Evolutionary conservation across 805 yeast species (phyloP).

Genomic region (Torulaspora delbrueckii): DNA sequence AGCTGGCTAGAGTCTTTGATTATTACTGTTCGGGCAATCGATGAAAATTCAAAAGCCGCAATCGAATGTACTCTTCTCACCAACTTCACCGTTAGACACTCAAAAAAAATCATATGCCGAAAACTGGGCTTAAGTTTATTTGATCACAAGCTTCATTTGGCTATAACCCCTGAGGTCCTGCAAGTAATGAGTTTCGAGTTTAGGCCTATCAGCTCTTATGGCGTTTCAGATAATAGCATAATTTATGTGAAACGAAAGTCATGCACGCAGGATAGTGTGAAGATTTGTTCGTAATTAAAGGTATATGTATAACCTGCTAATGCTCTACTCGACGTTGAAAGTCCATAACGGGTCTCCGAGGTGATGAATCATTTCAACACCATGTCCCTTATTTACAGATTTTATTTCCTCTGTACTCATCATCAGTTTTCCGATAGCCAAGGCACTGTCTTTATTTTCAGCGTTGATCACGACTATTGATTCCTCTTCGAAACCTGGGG

Average conservation of each 20-base stretch:
- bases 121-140: slow-evolving; percentile 5
- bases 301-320: not conserved
- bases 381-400: slow-evolving; percentile 77
- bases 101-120: slow-evolving; percentile 22
- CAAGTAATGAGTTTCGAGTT: slow-evolving; percentile 21
- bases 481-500: slow-evolving; percentile 50
- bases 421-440: slow-evolving; percentile 81
- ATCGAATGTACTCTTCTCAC: slow-evolving; percentile 12
- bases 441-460: slow-evolving; percentile 85
- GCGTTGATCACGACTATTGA: slow-evolving; percentile 80
- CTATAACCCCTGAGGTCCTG: slow-evolving; percentile 3
- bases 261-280: not conserved
- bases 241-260: slow-evolving; percentile 9
- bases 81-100: slow-evolving; percentile 20
- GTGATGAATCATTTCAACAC: slow-evolving; percentile 77
- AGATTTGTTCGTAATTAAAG: not conserved
- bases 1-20: slow-evolving; percentile 17
- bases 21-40: slow-evolving; percentile 8
- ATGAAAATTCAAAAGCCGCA: slow-evolving; percentile 1
- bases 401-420: slow-evolving; percentile 91
- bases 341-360: slow-evolving; percentile 89
- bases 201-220: slow-evolving; percentile 16
- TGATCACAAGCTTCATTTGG: slow-evolving; percentile 11
- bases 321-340: slow-evolving; percentile 43
- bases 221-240: slow-evolving; percentile 12